These are phyloP conservation scores for Xylariaceae sp. DNA, from an alignment of 2,329 filamentous ascomycete genomes.

Conservation along the genomic window DNA sequence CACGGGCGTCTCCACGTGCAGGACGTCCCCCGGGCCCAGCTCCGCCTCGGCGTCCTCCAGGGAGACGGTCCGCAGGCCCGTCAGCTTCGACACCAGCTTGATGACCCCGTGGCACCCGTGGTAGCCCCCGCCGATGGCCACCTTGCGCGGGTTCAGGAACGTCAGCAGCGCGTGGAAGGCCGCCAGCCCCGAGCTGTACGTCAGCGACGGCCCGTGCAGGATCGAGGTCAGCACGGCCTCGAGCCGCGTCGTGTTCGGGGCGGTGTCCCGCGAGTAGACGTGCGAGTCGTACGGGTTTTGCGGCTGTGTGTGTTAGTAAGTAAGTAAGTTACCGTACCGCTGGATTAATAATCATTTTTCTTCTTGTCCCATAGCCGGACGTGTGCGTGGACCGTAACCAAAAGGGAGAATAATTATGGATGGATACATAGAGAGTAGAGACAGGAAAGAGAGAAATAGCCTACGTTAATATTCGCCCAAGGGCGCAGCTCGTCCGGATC, in stretches of 20 bases:
- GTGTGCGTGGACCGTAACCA: not conserved
- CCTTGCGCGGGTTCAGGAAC: conserved; percentile 78
- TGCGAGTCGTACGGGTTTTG: conserved; percentile 62
- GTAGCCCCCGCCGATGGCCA: conserved; percentile 85
- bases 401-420: no score
- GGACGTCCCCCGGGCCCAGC: conserved; percentile 76
- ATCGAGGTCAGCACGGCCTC: conserved; percentile 79
- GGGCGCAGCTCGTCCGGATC: conserved; percentile 67
- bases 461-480: conserved; percentile 59
- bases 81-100: conserved; percentile 71
- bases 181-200: conserved; percentile 82
- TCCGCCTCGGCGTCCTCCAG: conserved; percentile 69
- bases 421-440: not conserved
- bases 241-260: conserved; percentile 81
- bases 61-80: conserved; percentile 71
- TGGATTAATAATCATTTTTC: not conserved
- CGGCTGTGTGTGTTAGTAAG: conserved; percentile 48
- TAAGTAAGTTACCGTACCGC: conserved; percentile 9
- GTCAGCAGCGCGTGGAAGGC: conserved; percentile 88
- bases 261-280: conserved; percentile 80
- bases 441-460: conserved; percentile 27
- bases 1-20: conserved; percentile 91
- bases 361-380: not conserved
- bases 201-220: conserved; percentile 69
- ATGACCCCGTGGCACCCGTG: conserved; percentile 93